phyloP scores from a whole-genome alignment of 2,329 filamentous ascomycete species.

The Fusarium clavum region DNA sequence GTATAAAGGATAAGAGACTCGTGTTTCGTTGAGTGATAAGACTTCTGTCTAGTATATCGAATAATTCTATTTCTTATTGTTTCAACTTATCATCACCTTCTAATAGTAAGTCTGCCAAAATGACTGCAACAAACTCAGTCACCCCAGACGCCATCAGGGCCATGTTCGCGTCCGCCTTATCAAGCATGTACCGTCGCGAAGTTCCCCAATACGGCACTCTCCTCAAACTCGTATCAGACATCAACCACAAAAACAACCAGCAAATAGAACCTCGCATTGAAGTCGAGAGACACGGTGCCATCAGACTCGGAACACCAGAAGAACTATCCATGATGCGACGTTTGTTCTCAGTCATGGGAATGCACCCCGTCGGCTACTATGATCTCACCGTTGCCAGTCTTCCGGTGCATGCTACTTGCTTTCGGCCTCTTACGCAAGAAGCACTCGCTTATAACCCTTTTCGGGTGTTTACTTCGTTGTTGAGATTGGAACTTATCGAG shows the following conservation, averaged over 20 bases:
- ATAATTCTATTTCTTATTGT: no score
- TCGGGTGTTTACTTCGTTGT: slow-evolving; percentile 52
- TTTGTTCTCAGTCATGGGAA: slow-evolving; percentile 60
- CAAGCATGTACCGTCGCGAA: slow-evolving; percentile 52
- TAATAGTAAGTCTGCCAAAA: neutral
- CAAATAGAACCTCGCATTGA: slow-evolving; percentile 8
- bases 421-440: slow-evolving; percentile 54
- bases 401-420: slow-evolving; percentile 64
- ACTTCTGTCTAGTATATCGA: no score
- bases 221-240: slow-evolving; percentile 46
- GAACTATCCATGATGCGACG: slow-evolving; percentile 58
- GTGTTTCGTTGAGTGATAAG: neutral
- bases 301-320: slow-evolving; percentile 58
- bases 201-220: slow-evolving; percentile 52
- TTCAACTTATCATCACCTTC: rapidly evolving
- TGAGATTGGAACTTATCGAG: slow-evolving; percentile 56
- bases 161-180: slow-evolving; percentile 49
- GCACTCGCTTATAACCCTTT: slow-evolving; percentile 54
- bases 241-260: slow-evolving; percentile 36
- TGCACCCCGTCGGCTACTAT: slow-evolving; percentile 65
- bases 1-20: slow-evolving; percentile 12
- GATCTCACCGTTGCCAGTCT: slow-evolving; percentile 60
- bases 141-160: slow-evolving; percentile 29
- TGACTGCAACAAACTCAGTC: slow-evolving; percentile 4
- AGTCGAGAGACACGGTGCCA: slow-evolving; percentile 59